Evolutionary conservation across 2,329 filamentous ascomycete genomes (phyloP).

Genomic region (Ploettnerulaceae sp.): DNA sequence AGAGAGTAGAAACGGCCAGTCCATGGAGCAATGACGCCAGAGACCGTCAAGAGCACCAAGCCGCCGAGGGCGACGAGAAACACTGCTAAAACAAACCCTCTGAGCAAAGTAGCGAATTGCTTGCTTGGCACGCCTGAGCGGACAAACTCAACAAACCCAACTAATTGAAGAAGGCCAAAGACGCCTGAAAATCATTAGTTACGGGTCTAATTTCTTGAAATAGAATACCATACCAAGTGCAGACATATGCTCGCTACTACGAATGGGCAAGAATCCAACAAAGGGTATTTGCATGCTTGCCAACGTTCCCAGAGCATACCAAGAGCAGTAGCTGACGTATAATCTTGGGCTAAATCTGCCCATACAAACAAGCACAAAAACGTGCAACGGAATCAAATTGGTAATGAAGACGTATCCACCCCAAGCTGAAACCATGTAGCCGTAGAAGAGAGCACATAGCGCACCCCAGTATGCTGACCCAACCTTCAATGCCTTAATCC

Average conservation of each 20-base stretch:
- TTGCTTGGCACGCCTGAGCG: conserved; percentile 82
- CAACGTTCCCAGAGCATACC: conserved; percentile 93
- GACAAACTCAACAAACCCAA: conserved; percentile 88
- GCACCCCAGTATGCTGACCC: conserved; percentile 97
- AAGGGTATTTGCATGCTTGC: conserved; percentile 99
- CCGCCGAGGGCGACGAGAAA: conserved; percentile 69
- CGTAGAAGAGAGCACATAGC: conserved; percentile 91
- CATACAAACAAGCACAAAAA: conserved; percentile 93
- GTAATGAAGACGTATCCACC: conserved; percentile 99
- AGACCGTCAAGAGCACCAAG: conserved; percentile 80
- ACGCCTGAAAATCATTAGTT: conserved; percentile 55
- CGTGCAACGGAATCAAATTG: conserved; percentile 89
- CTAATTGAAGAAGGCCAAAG: conserved; percentile 90
- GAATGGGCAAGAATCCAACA: conserved; percentile 92
- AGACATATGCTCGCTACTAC: conserved; percentile 98
- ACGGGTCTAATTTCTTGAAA: neutral
- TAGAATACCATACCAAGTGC: conserved; percentile 64
- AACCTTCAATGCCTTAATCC: conserved; percentile 97
- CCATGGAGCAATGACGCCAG: conserved; percentile 94
- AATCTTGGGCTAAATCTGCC: conserved; percentile 89
- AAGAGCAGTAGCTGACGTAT: conserved; percentile 96
- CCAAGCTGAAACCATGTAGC: conserved; percentile 99
- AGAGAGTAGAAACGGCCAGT: conserved; percentile 98
- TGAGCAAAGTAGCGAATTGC: conserved; percentile 89
- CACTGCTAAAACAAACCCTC: conserved; percentile 66